Evolutionary conservation across 495 filamentous ascomycete species (phyloP), one percentile per base, ranked within the genome.

Genomic region (Penicillium alfredii): DNA sequence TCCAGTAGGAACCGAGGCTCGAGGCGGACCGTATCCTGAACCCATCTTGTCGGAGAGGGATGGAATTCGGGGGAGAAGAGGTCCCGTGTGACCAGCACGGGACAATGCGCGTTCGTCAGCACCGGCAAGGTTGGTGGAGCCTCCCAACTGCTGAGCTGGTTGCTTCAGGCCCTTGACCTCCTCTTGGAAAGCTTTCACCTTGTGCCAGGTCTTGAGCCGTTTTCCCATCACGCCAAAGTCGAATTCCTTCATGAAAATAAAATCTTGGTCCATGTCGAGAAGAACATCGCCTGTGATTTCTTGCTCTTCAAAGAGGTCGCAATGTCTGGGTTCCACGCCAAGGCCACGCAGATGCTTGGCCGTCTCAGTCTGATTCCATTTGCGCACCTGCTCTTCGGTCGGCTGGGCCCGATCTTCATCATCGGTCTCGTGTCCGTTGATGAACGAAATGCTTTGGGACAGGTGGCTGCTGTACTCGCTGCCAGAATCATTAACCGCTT

Each of bases 241-340:
- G 44, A 97, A 88, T 35, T 92, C 90, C 59, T 94, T 95, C 63
- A 97, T 78, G 55, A 94, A 89, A 3, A 96, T 61, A 20, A 88
- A 88, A 16, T 84, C 79, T 57, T 97, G 93, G 44, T 94, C 83
- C 89, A 99, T 93, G 13, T 86, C 86, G 32, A 99, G 64, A 10
- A 99, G 63, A 8, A 96, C 88, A 43, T 96, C 87, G 22, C 93
- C 93, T 8, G 84, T 79, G 37, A 99, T 95, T 59, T 99, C 93
- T 64, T 99, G 88, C 47, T 96, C 88, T 46, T 82, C 73, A 49
- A 99, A 99, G 7, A 96, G 82, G 27, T 90, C 82, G 57, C 93
- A 97, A 44, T 95, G 89, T 34, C 73, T 76, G 26, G 76, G 71
- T 47, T 96, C 88, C 12, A 97, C 81, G 10, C 85, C 88, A 8